These are phyloP conservation scores for Clonostachys rhizophaga DNA, from an alignment of 2,329 filamentous ascomycete species.

Conservation along the genomic window DNA sequence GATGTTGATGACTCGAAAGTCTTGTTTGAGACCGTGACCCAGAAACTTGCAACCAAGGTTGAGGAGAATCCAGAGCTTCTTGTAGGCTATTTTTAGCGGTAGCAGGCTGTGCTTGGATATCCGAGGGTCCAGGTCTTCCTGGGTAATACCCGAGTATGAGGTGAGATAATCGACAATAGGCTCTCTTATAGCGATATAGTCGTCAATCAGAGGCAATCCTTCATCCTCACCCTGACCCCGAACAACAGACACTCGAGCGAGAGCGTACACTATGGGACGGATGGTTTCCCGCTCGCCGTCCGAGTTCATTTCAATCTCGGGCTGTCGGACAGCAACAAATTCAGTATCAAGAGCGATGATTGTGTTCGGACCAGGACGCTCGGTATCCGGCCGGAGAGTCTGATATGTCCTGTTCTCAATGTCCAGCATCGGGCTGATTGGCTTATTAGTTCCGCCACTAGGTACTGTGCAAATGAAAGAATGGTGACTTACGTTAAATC, in stretches of 20 bases:
- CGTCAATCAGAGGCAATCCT: constrained; percentile 88
- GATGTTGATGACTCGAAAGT: constrained; percentile 98
- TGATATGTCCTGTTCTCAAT: constrained; percentile 48
- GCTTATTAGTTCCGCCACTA: constrained; percentile 26
- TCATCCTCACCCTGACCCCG: constrained; percentile 74
- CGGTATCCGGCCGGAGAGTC: constrained; percentile 49
- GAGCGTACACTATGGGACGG: constrained; percentile 80
- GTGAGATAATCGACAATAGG: constrained; percentile 94
- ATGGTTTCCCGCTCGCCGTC: constrained; percentile 91
- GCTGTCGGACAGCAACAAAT: constrained; percentile 88
- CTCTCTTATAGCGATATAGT: constrained; percentile 91
- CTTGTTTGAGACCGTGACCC: constrained; percentile 87
- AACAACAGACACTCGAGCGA: constrained; percentile 90
- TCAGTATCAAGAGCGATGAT: constrained; percentile 92
- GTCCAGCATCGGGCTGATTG: constrained; percentile 21
- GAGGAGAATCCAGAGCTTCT: constrained; percentile 94
- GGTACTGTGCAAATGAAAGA: neutral
- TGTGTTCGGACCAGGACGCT: constrained; percentile 66
- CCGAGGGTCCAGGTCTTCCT: constrained; percentile 76
- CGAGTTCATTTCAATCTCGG: constrained; percentile 94
- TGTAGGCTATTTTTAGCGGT: constrained; percentile 87
- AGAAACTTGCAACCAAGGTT: constrained; percentile 94
- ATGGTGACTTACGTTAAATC: constrained; percentile 47
- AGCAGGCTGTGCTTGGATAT: constrained; percentile 80
- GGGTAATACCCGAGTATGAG: constrained; percentile 85